Percentiles rank a stretch among this genome's conserved stretches.
Evolutionary conservation across 176 grass and related monocot species (phyloP).

Genomic region (Oryza australiensis): DNA sequence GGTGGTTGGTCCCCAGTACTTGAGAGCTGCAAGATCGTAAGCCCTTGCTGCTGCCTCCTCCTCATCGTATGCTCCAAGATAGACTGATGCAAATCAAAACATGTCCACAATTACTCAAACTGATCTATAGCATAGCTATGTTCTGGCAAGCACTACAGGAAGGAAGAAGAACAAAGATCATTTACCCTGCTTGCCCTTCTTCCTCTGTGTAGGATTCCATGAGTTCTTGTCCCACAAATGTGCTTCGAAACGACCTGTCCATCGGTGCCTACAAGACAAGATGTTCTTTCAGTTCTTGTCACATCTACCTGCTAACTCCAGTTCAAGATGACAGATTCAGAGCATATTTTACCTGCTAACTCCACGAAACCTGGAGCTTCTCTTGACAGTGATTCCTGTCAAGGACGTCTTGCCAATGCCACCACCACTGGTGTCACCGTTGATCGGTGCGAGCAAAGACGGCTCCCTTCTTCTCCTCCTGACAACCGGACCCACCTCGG

Average conservation of each 20-base stretch:
- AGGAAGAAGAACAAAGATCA: neutral
- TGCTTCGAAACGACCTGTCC: slow-evolving; percentile 70
- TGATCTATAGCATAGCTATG: neutral
- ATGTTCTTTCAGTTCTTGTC: no score
- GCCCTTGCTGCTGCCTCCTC: slow-evolving; percentile 74
- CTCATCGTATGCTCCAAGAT: slow-evolving; percentile 65
- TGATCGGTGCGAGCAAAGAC: slow-evolving; percentile 17
- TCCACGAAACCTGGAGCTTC: slow-evolving; percentile 71
- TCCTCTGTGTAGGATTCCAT: slow-evolving; percentile 70
- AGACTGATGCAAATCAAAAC: slow-evolving; percentile 34
- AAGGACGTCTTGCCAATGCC: slow-evolving; percentile 33
- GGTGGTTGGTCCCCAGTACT: slow-evolving; percentile 71
- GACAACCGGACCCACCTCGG: slow-evolving; percentile 20
- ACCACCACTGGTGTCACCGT: neutral
- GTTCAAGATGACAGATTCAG: no score
- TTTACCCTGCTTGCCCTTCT: slow-evolving; percentile 75
- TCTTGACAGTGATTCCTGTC: slow-evolving; percentile 45
- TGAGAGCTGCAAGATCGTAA: slow-evolving; percentile 72
- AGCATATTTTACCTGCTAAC: slow-evolving; percentile 50
- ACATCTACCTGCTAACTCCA: neutral
- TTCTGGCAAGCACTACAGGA: neutral
- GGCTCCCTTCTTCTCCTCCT: slow-evolving; percentile 47
- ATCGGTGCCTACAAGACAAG: slow-evolving; percentile 48
- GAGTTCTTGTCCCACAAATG: slow-evolving; percentile 79
- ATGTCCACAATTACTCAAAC: neutral